Evolutionary conservation across 441 rosid species (phyloP), one percentile per base, ranked within the genome.

Genomic region (Jatropha podagrica): DNA sequence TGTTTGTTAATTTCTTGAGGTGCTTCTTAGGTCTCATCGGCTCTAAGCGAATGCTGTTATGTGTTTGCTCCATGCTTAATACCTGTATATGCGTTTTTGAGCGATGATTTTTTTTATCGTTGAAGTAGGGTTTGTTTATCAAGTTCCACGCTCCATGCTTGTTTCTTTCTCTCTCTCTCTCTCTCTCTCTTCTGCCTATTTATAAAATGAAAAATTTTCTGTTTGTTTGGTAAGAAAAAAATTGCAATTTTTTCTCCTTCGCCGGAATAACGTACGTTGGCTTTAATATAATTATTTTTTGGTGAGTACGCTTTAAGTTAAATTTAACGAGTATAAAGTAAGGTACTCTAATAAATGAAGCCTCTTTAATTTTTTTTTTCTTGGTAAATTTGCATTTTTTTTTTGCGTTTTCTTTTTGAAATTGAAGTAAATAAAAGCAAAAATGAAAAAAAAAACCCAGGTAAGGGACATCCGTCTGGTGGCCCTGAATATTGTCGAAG

Each of bases 401-500:
- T 12, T 14, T 18, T 48, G 13, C 20, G 48, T 62, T 62, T 13
- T 54, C 10, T 51, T 42, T 61, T 56, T 2, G 15, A 72, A 26
- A 26, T 52, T 9, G 76, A 15, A n/a, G 26, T 52, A 23, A 65
- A 41, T 40, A 56, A 49, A 44, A 26, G 7, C 17, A 42, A 54
- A 48, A 27, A 55, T 55, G 5, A 13, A 52, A 32, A 59, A 59
- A 27, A 2, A 71, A 20, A 38, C 41, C 18, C 20, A 5, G 59
- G 64, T 51, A 51, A 18, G 51, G 49, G 55, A 51, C 32, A 49
- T 70, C 54, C 77, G 54, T 65, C 74, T 68, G 42, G 26, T 58
- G 17, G 48, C 71, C 38, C 42, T 6, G 72, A 54, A 74, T 78
- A 32, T 55, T 32, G 62, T 42, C 42, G 66, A 75, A 55, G 54